These are phyloP conservation scores for Endothia cerciana DNA, from an alignment of 2,329 filamentous ascomycete genomes.

Conservation along the genomic window DNA sequence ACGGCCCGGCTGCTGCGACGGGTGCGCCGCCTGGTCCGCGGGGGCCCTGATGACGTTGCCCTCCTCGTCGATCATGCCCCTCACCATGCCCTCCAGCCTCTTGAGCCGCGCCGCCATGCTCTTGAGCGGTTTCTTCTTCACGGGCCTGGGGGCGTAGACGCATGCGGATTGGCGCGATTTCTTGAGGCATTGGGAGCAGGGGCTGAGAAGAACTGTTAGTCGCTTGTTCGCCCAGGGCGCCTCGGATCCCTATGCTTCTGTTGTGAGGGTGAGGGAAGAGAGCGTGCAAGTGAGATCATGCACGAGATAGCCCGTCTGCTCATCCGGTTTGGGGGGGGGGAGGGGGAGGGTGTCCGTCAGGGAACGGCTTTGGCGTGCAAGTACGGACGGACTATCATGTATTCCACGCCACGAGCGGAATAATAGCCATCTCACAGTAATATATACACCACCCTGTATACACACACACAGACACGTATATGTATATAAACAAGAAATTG, in stretches of 20 bases:
- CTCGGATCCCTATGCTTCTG: neutral
- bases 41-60: slow-evolving; percentile 22
- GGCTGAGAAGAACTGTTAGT: slow-evolving; percentile 31
- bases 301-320: no score
- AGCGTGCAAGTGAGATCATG: no score
- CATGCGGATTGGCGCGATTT: slow-evolving; percentile 52
- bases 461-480: no score
- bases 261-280: neutral
- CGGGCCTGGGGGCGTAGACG: slow-evolving; percentile 52
- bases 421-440: neutral
- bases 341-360: no score
- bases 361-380: no score
- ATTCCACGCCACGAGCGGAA: no score
- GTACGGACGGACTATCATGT: no score
- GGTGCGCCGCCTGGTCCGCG: neutral
- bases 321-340: no score
- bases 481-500: neutral
- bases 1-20: neutral
- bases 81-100: slow-evolving; percentile 62
- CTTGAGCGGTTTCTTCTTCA: slow-evolving; percentile 46
- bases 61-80: slow-evolving; percentile 55
- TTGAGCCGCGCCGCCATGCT: slow-evolving; percentile 59
- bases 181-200: slow-evolving; percentile 57
- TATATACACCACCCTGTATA: no score
- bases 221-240: no score